A percentile compares a stretch with the other conserved stretches of the same genome.
Evolutionary conservation across 148 eudicot species (phyloP).

Genomic region (Beta vulgaris): DNA sequence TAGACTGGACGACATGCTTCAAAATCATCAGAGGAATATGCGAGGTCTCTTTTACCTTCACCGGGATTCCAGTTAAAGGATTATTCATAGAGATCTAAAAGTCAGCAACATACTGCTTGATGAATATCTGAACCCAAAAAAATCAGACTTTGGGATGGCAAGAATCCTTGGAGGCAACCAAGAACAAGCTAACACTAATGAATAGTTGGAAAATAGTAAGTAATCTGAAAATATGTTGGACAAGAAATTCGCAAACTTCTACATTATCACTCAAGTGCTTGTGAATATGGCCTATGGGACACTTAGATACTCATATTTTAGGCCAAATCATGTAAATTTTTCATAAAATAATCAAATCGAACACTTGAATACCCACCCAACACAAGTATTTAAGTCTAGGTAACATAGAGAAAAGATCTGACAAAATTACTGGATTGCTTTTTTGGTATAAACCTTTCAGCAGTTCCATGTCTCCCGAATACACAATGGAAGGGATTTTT

Average conservation of each 20-base stretch:
- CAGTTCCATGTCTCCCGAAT: conserved; percentile 41
- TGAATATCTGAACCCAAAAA: conserved; percentile 43
- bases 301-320: too few relatives aligned
- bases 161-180: conserved; percentile 51
- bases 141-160: conserved; percentile 60
- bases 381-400: too few relatives aligned
- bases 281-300: too few relatives aligned
- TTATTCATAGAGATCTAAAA: conserved; percentile 57
- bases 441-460: conserved; percentile 19
- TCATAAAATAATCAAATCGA: too few relatives aligned
- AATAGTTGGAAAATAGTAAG: conserved; percentile 73
- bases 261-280: too few relatives aligned
- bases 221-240: background rate
- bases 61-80: conserved; percentile 45
- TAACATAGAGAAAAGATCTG: too few relatives aligned
- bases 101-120: conserved; percentile 50
- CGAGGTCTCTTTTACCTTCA: conserved; percentile 64
- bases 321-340: too few relatives aligned
- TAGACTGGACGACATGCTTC: conserved; percentile 44
- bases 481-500: conserved; percentile 37
- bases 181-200: conserved; percentile 51
- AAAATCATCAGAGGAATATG: conserved; percentile 55
- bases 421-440: background rate
- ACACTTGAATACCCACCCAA: too few relatives aligned
- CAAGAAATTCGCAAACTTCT: too few relatives aligned